A percentile compares a stretch with the other conserved stretches of the same genome.
Conservation (phyloP, 2,329 filamentous ascomycete species). For the Fusarium sp. region DNA sequence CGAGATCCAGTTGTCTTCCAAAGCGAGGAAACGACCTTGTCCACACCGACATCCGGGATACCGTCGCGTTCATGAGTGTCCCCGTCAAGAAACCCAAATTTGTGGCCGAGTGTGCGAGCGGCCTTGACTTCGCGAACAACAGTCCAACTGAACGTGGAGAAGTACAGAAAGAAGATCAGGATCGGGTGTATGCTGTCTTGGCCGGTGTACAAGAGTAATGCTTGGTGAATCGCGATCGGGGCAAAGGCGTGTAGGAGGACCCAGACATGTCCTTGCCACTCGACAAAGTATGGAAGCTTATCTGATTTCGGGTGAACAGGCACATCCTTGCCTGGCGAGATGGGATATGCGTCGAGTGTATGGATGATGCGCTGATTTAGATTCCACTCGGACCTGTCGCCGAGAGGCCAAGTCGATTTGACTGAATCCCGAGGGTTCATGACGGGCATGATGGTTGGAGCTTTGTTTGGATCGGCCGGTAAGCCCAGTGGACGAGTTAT, state of each 20-base stretch:
- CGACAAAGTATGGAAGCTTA: constrained; percentile 19
- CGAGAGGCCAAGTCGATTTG: constrained; percentile 24
- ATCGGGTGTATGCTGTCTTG: constrained; percentile 11
- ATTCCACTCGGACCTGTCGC: constrained; percentile 20
- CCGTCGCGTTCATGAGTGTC: constrained; percentile 31
- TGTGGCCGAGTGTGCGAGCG: constrained; percentile 14
- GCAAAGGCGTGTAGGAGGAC: constrained; percentile 20
- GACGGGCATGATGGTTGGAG: neutral
- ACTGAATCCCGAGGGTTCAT: constrained; percentile 5
- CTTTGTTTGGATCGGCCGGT: neutral
- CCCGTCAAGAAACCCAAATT: constrained; percentile 23
- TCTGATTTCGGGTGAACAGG: constrained; percentile 20
- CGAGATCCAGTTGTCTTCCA: constrained; percentile 31
- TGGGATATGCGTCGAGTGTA: constrained; percentile 17
- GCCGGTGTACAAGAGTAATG: constrained; percentile 1
- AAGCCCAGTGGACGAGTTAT: neutral
- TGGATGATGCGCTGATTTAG: constrained; percentile 17
- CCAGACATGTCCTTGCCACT: constrained; percentile 30
- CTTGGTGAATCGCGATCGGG: constrained; percentile 18
- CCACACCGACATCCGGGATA: constrained; percentile 27
- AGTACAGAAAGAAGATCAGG: constrained; percentile 21
- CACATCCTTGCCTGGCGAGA: constrained; percentile 13
- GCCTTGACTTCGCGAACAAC: constrained; percentile 18
- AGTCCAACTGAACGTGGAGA: constrained; percentile 15
- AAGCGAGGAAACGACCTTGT: constrained; percentile 23